Evolutionary conservation across 176 grass and related monocot genomes (phyloP).

Genomic region (Phoenix roebelenii): DNA sequence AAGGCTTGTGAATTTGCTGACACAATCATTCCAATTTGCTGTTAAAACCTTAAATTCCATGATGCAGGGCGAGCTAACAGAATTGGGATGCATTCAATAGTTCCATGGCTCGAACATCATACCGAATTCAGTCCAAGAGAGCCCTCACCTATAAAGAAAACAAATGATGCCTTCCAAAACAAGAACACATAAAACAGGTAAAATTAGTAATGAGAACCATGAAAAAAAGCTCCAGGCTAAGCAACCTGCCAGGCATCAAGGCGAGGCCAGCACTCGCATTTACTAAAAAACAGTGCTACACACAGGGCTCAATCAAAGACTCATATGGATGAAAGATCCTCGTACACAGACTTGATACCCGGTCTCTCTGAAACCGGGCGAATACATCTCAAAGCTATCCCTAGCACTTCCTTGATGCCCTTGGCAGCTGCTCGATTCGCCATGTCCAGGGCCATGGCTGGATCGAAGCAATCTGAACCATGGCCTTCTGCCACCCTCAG

Average conservation of each 20-base stretch:
- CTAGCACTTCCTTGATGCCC: constrained; percentile 81
- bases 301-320: constrained; percentile 1
- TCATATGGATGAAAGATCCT: constrained; percentile 95
- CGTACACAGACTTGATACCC: constrained; percentile 92
- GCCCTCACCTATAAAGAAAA: too few relatives aligned
- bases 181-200: too few relatives aligned
- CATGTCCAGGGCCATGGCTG: constrained; percentile 43
- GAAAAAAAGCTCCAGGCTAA: too few relatives aligned
- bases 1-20: too few relatives aligned
- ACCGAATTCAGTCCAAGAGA: too few relatives aligned
- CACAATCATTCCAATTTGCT: too few relatives aligned
- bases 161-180: too few relatives aligned
- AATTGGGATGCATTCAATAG: too few relatives aligned
- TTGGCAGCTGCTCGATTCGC: constrained; percentile 48
- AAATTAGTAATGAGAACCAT: too few relatives aligned
- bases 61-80: too few relatives aligned
- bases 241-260: constrained; percentile 39
- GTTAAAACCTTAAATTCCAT: too few relatives aligned
- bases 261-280: constrained; percentile 39
- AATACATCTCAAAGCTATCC: constrained; percentile 91
- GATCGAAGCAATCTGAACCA: constrained; percentile 68
- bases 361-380: constrained; percentile 64
- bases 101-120: too few relatives aligned
- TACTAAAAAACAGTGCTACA: constrained; percentile 27
- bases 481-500: constrained; percentile 60